Conservation (phyloP, 257 asterid genomes). For the Solanum piurae region DNA sequence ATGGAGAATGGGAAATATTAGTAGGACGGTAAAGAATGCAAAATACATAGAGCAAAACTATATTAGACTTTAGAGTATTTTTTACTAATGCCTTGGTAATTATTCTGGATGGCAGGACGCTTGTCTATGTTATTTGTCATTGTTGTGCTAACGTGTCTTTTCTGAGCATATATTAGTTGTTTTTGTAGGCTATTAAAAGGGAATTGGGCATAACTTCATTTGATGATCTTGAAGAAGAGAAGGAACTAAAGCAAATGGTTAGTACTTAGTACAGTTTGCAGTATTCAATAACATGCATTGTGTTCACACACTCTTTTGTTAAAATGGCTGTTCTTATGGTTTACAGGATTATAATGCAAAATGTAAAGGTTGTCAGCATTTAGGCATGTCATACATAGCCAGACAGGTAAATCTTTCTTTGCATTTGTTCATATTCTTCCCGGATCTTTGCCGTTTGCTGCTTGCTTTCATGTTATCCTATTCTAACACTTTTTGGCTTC, state of each 20-base stretch:
- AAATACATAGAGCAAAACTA: neutral
- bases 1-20: neutral
- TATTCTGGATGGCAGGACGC: neutral
- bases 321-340: neutral
- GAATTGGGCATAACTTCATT: constrained; percentile 67
- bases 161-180: neutral
- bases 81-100: neutral
- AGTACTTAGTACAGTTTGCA: constrained; percentile 22
- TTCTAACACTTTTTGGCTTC: neutral
- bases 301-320: neutral
- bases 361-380: constrained; percentile 75
- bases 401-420: constrained; percentile 49
- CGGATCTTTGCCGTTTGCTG: neutral
- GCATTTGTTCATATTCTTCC: neutral
- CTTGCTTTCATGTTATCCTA: neutral
- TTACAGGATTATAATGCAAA: constrained; percentile 81
- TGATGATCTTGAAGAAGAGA: constrained; percentile 81
- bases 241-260: constrained; percentile 84
- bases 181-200: constrained; percentile 64
- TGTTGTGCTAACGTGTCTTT: neutral
- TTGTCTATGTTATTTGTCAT: neutral
- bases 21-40: neutral
- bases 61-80: neutral
- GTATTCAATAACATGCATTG: neutral
- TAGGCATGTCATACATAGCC: constrained; percentile 77